These are phyloP conservation scores for Crithidia brevicula DNA, from an alignment of 208 protist genomes.

Conservation along the genomic window DNA sequence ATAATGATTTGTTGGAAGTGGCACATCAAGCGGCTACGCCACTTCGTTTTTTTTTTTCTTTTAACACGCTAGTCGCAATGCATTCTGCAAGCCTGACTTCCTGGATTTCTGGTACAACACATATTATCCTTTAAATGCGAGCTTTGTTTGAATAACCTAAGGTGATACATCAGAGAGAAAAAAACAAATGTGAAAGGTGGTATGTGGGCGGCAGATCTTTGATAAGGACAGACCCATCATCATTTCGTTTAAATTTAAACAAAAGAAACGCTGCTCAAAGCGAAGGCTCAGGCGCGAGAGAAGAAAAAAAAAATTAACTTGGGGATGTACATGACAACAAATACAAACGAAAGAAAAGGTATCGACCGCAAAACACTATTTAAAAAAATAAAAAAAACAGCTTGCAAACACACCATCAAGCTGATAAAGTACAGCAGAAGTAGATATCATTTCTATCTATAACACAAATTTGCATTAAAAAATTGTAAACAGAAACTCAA, in stretches of 20 bases:
- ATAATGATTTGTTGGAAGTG: too few relatives aligned
- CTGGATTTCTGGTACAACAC: too few relatives aligned
- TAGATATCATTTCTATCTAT: too few relatives aligned
- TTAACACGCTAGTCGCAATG: neutral
- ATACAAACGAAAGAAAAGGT: conserved; percentile 3
- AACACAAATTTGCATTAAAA: too few relatives aligned
- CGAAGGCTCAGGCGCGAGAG: neutral
- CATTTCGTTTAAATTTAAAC: conserved; percentile 3
- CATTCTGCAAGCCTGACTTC: too few relatives aligned
- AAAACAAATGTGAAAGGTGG: conserved; percentile 12
- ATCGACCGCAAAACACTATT: conserved; percentile 2
- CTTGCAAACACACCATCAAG: too few relatives aligned
- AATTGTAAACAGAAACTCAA: too few relatives aligned
- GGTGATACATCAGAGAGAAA: conserved; percentile 12
- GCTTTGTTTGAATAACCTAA: too few relatives aligned
- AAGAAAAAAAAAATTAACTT: conserved; percentile 17
- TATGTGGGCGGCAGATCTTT: too few relatives aligned
- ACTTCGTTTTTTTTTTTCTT: neutral
- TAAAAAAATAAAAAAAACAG: conserved; percentile 25
- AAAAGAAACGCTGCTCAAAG: neutral
- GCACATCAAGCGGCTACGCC: too few relatives aligned
- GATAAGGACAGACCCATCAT: neutral
- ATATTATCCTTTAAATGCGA: too few relatives aligned
- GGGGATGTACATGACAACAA: conserved; percentile 7
- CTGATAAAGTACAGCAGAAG: too few relatives aligned